These are phyloP conservation scores for Cordyceps fumosorosea DNA, from an alignment of 2,329 filamentous ascomycete genomes.

Conservation along the genomic window DNA sequence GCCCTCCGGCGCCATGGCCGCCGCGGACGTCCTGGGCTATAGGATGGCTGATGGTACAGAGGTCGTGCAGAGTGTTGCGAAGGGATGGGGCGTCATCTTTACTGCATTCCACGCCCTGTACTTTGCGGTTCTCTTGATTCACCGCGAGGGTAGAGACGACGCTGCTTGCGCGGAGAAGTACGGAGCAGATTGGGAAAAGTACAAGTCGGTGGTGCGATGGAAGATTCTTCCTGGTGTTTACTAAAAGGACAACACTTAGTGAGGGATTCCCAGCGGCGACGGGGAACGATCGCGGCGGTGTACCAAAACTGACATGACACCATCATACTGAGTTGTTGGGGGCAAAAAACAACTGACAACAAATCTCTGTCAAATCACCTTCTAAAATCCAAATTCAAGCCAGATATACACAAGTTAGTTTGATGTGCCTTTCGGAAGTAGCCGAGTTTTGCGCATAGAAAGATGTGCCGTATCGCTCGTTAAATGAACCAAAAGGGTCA, in stretches of 20 bases:
- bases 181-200: constrained; percentile 80
- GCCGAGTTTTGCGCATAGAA: too few relatives aligned
- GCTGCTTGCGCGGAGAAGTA: constrained; percentile 84
- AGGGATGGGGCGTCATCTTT: constrained; percentile 75
- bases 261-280: background rate
- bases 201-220: constrained; percentile 70
- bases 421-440: too few relatives aligned
- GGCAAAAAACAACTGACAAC: background rate
- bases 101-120: constrained; percentile 91
- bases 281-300: too few relatives aligned
- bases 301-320: background rate
- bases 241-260: constrained; percentile 29
- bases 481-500: too few relatives aligned
- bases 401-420: background rate
- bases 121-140: constrained; percentile 75
- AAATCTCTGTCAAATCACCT: background rate
- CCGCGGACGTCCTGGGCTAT: constrained; percentile 38
- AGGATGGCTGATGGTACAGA: constrained; percentile 52
- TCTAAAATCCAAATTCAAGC: background rate
- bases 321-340: background rate
- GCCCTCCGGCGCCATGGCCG: constrained; percentile 35
- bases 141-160: constrained; percentile 78
- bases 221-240: constrained; percentile 79
- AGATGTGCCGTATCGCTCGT: too few relatives aligned
- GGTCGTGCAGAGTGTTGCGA: constrained; percentile 62